These are phyloP conservation scores for Rachicladosporium sp. DNA, from an alignment of 2,329 filamentous ascomycete genomes.

Conservation along the genomic window DNA sequence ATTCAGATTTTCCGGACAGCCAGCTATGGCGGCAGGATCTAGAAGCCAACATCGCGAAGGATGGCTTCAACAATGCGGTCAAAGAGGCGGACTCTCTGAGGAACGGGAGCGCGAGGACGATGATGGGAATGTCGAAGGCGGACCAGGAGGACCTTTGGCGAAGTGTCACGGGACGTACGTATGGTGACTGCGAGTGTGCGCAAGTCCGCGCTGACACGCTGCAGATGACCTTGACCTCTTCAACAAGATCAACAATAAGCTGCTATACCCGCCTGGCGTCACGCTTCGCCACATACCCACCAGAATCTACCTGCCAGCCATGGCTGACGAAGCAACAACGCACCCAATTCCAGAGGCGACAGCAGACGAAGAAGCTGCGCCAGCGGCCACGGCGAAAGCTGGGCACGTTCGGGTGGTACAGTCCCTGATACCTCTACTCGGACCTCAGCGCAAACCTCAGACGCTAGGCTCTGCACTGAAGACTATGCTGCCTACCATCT, in stretches of 20 bases:
- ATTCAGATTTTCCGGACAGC: conserved; percentile 44
- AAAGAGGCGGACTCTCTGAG: conserved; percentile 78
- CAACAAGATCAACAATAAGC: conserved; percentile 59
- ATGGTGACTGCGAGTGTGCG: not conserved
- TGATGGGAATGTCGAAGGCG: conserved; percentile 77
- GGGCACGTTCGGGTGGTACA: conserved; percentile 49
- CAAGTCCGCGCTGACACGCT: conserved; percentile 4
- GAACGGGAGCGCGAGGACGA: conserved; percentile 76
- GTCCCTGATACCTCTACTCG: conserved; percentile 50
- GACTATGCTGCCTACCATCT: conserved; percentile 62
- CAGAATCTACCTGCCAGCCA: conserved; percentile 65
- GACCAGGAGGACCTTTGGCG: conserved; percentile 76
- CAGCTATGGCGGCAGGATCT: conserved; percentile 46
- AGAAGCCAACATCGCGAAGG: conserved; percentile 45
- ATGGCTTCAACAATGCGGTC: conserved; percentile 56
- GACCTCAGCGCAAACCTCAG: conserved; percentile 34
- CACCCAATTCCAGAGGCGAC: conserved; percentile 17
- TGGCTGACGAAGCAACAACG: conserved; percentile 26
- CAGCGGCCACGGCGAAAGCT: conserved; percentile 16
- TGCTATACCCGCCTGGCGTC: conserved; percentile 60
- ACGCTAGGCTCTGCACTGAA: conserved; percentile 70
- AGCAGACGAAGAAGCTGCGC: conserved; percentile 13
- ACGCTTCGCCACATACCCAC: conserved; percentile 75
- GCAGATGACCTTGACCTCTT: conserved; percentile 62
- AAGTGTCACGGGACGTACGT: conserved; percentile 58